Evolutionary conservation across 2,329 filamentous ascomycete genomes (phyloP).

Genomic region (Fonsecaea multimorphosa): DNA sequence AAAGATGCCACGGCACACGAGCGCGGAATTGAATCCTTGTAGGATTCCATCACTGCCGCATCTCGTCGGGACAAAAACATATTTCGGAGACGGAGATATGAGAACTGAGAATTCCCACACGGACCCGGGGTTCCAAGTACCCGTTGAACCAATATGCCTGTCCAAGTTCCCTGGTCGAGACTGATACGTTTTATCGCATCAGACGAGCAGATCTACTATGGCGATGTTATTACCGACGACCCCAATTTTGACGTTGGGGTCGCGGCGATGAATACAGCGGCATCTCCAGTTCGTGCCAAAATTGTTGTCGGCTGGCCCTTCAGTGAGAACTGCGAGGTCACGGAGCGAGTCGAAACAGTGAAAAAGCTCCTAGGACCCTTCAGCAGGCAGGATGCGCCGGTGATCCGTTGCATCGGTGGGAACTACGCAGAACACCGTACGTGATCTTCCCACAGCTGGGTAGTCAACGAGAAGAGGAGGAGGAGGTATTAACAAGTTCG

Average conservation of each 20-base stretch:
- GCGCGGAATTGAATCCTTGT: too few relatives aligned
- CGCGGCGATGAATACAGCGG: neutral
- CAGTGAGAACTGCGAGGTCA: neutral
- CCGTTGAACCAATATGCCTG: neutral
- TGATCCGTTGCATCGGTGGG: conserved; percentile 54
- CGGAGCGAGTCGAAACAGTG: neutral
- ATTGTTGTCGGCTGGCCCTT: neutral
- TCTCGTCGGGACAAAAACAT: too few relatives aligned
- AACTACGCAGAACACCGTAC: conserved; percentile 56
- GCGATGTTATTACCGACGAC: neutral
- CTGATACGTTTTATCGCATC: conserved; percentile 5
- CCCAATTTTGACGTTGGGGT: conserved; percentile 1
- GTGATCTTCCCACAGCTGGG: neutral
- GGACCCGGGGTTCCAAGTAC: too few relatives aligned
- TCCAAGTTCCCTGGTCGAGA: conserved; percentile 1
- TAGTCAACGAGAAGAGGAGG: too few relatives aligned
- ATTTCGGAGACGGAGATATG: too few relatives aligned
- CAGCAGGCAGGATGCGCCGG: conserved; percentile 44
- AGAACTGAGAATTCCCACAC: too few relatives aligned
- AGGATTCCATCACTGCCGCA: too few relatives aligned
- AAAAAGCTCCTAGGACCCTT: conserved; percentile 44
- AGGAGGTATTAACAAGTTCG: too few relatives aligned
- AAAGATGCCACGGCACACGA: too few relatives aligned
- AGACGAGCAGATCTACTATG: conserved; percentile 3
- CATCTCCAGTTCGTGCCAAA: neutral